phyloP scores from a whole-genome alignment of 306 rosid species.

The Inga oerstediana region DNA sequence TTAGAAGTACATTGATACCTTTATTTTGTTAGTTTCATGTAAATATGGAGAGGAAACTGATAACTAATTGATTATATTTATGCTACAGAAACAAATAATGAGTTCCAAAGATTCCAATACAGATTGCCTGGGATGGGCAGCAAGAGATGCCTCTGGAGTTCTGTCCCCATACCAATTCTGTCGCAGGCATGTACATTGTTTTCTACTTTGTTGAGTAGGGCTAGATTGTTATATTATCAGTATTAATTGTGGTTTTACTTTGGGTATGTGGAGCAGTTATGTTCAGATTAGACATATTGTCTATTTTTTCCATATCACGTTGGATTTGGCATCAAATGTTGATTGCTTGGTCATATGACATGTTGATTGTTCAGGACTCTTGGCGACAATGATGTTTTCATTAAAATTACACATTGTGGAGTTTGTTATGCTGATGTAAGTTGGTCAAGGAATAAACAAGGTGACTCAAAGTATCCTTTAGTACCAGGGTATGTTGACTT shows the following conservation, averaged over 20 bases:
- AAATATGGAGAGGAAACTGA: constrained; percentile 13
- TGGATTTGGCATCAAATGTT: not conserved
- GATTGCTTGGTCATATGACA: constrained; percentile 24
- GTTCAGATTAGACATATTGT: not conserved
- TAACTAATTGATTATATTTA: not conserved
- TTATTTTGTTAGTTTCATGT: constrained; percentile 1
- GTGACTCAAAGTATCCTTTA: constrained; percentile 69
- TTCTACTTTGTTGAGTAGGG: constrained; percentile 4
- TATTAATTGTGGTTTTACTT: not conserved
- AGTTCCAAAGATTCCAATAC: constrained; percentile 42
- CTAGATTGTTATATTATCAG: not conserved
- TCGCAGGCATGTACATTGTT: constrained; percentile 55
- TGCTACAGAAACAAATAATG: constrained; percentile 39
- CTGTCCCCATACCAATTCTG: constrained; percentile 68
- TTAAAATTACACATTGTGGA: constrained; percentile 80
- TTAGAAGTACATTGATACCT: constrained; percentile 4
- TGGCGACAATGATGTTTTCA: constrained; percentile 62
- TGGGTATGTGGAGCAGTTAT: not conserved
- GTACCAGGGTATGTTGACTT: constrained; percentile 71
- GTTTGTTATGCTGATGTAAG: constrained; percentile 75
- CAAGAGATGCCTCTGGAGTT: constrained; percentile 73
- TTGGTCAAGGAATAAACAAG: constrained; percentile 61
- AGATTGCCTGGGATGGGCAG: constrained; percentile 83
- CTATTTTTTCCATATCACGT: not conserved
- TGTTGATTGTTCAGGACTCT: constrained; percentile 52